Percentiles rank a stretch among this genome's conserved stretches.
These are phyloP conservation scores for Magnaporthiopsis poae DNA, from an alignment of 2,329 filamentous ascomycete species.

Conservation along the genomic window DNA sequence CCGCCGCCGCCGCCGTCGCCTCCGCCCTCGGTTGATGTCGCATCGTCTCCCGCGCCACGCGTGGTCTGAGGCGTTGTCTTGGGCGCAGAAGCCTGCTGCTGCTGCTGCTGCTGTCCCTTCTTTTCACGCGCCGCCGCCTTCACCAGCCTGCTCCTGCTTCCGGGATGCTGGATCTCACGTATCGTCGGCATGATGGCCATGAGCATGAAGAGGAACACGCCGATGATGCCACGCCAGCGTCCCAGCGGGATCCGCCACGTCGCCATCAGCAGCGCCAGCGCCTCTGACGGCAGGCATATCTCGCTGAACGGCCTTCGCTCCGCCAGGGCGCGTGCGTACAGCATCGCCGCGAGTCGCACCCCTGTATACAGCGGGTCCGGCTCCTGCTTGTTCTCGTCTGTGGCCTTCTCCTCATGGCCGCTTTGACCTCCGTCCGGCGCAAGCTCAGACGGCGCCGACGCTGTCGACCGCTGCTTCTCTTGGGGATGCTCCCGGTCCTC, in stretches of 20 bases:
- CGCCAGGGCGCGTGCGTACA: constrained; percentile 37
- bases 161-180: constrained; percentile 9
- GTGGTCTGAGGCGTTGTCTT: background rate
- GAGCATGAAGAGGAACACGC: constrained; percentile 34
- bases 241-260: constrained; percentile 32
- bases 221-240: constrained; percentile 32
- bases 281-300: constrained; percentile 27
- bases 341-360: constrained; percentile 33
- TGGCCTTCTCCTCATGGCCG: too few species aligned
- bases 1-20: background rate
- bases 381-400: constrained; percentile 11
- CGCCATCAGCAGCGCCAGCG: constrained; percentile 29
- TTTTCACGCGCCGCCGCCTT: background rate
- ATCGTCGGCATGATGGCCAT: constrained; percentile 30
- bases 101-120: background rate
- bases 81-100: background rate
- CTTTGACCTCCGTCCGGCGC: background rate
- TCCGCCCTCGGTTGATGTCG: background rate
- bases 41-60: background rate
- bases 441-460: constrained; percentile 30
- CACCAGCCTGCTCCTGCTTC: background rate
- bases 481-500: background rate
- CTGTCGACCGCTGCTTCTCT: background rate
- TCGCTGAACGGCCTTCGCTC: constrained; percentile 28
- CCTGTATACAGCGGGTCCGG: constrained; percentile 36